Conservation (phyloP, 495 filamentous ascomycete species). For the Neurospora sp. region DNA sequence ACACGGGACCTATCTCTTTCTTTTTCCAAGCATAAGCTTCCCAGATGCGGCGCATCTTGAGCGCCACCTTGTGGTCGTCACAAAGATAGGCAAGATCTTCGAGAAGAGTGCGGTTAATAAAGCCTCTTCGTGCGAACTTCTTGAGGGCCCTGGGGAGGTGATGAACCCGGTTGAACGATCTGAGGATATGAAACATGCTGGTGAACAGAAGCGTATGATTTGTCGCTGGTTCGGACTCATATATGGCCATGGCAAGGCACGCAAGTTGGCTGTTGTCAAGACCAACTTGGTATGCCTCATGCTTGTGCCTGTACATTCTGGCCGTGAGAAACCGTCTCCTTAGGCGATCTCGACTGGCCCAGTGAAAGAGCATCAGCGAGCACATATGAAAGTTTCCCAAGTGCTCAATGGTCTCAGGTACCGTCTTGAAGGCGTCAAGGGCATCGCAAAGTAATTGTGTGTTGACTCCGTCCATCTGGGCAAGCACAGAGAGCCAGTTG, state of each 20-base stretch:
- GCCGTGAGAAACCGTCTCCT: not conserved
- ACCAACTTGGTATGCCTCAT: not conserved
- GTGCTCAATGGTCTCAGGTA: not conserved
- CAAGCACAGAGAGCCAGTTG: slow-evolving; percentile 21
- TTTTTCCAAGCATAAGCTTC: not conserved
- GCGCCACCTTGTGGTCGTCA: not conserved
- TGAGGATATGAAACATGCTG: slow-evolving; percentile 14
- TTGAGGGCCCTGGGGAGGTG: not conserved
- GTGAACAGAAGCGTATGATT: slow-evolving; percentile 3
- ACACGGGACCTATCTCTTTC: not conserved
- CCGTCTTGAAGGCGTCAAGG: not conserved
- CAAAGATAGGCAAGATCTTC: not conserved
- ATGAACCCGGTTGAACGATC: not conserved
- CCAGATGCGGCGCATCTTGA: not conserved
- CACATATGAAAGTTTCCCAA: slow-evolving; percentile 13
- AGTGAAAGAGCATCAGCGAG: slow-evolving; percentile 18
- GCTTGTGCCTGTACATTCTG: not conserved
- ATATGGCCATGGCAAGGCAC: slow-evolving; percentile 18
- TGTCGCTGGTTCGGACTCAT: slow-evolving; percentile 2
- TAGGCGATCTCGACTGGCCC: slow-evolving; percentile 18
- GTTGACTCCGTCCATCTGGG: slow-evolving; percentile 13
- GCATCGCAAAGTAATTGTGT: slow-evolving; percentile 9
- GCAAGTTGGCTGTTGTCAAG: slow-evolving; percentile 14
- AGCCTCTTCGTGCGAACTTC: not conserved
- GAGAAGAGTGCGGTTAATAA: not conserved